Base-by-base conservation (phyloP, 495 filamentous ascomycete species). In the Penicillium canariense region DNA sequence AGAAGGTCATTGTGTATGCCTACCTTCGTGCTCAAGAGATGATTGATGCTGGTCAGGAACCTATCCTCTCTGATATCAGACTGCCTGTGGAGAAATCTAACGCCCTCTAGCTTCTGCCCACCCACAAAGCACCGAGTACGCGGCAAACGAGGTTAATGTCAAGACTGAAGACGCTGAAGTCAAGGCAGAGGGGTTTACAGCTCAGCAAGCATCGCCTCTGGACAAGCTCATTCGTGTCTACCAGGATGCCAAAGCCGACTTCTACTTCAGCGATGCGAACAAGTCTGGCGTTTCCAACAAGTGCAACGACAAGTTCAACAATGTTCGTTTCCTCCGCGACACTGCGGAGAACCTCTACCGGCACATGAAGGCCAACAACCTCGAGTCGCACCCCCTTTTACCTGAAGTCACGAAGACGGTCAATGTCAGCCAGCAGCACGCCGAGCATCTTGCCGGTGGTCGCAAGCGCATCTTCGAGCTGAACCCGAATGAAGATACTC, bases 251-350 rank as follows among this genome's bases (percentile, higher is more conserved):
- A 73, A 70, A 28, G 56, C 67, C 3, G 70, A 78, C 3, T 77
- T 72, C 55, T 68, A 69, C 48, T 42, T 54, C 25, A 47, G 45
- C 5, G 60, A 58, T n/a, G 56, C 51, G 12, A 43, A 51, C 47
- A 54, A 59, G 31, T 38, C 50, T 5, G 50, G 56, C n/a, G 12
- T 49, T 34, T 49, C 44, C 12, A 40, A 42, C 44, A 53, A 54
- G 14, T 11, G n/a, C 3, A 49, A 35, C 12, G 55, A 58, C 55
- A 58, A 58, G 36, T 66, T 68, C 20, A 62, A 49, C 27, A 65
- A 65, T 9, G 71, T 74, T n/a, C 69, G 71, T 7, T 81, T 78
- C 44, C 70, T 81, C 17, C 76, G 77, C 3, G 77, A 81, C 54
- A 78, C 74, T 8, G 72, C 73, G 3, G 77, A 79, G 48, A 80